Evolutionary conservation across 352 stramenopile species (phyloP), one percentile per base, ranked within the genome.

Genomic region (Globisporangium mamillatum): DNA sequence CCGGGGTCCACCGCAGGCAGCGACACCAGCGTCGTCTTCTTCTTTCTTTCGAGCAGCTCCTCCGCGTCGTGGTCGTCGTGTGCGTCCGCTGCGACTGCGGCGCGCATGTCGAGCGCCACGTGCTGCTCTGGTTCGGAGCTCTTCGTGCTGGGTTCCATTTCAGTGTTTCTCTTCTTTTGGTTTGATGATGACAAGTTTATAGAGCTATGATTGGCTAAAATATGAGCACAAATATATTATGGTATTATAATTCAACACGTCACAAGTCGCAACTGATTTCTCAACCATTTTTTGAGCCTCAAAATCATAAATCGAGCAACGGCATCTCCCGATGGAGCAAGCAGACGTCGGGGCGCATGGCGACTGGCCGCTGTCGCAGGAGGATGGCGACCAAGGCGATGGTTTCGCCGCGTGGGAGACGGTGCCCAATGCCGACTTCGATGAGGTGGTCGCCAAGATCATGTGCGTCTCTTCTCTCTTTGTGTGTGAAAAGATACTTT

Each of bases 1-100:
- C 67, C 71, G 16, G 70, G 55, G 53, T 89, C 76, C 36, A 88
- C 66, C 9, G 25, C 22, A 4, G 34, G 46, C 4, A 34, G 41
- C 56, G 22, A 0, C 5, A 12, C 14, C 29, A 32, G 29, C 25
- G 27, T 24, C 14, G 6, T n/a, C 16, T 8, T 8, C 5, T 32
- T 29, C 20, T 69, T 48, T 20, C 16, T 16, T 1, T 25, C 14
- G 3, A 66, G 48, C 27, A 64, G 48, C 58, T 63, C 22, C 20
- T 64, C 48, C 24, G 29, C 66, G 4, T 32, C 29, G 29, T 32
- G 29, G 25, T 44, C 55, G 9, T 63, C 63, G 18, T 50, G 16
- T 4, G 16, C 5, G 44, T 56, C 55, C 22, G 22, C 36, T 18
- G 12, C 54, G 16, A 7, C 18, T 3, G 54, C 25, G 7, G 25